phyloP scores from a whole-genome alignment of 2,329 filamentous ascomycete genomes.

The Arachnomyces sp. region DNA sequence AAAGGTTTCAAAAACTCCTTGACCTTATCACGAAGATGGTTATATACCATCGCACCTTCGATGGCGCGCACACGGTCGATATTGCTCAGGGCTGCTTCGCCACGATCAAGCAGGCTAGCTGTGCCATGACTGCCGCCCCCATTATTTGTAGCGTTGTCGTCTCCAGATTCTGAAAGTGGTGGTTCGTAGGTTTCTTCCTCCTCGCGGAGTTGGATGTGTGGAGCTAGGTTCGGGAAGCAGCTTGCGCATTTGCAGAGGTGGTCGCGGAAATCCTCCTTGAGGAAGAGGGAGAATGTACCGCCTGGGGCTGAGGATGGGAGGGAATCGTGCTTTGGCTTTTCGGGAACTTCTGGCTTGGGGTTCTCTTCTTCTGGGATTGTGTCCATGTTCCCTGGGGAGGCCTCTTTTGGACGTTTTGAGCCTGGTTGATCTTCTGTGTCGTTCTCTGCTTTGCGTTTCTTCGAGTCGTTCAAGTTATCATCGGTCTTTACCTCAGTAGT shows the following conservation, averaged over 20 bases:
- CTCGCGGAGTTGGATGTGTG: slow-evolving; percentile 74
- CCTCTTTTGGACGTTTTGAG: background rate
- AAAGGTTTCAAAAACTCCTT: slow-evolving; percentile 91
- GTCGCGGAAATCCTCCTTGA: slow-evolving; percentile 68
- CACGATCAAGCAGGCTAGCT: slow-evolving; percentile 77
- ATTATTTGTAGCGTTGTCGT: slow-evolving; percentile 41
- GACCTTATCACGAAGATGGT: slow-evolving; percentile 90
- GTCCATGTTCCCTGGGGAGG: slow-evolving; percentile 8
- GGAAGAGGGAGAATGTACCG: slow-evolving; percentile 69
- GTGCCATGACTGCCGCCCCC: slow-evolving; percentile 55
- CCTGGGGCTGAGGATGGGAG: slow-evolving; percentile 48
- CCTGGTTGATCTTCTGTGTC: slow-evolving; percentile 27
- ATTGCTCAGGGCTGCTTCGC: slow-evolving; percentile 83
- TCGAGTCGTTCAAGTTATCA: slow-evolving; percentile 27
- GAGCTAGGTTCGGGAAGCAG: slow-evolving; percentile 67
- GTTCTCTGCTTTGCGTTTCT: slow-evolving; percentile 59
- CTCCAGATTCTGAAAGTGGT: slow-evolving; percentile 62
- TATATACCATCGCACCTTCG: slow-evolving; percentile 96
- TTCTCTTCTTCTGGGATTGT: slow-evolving; percentile 30
- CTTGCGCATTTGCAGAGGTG: slow-evolving; percentile 70
- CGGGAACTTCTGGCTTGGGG: slow-evolving; percentile 34
- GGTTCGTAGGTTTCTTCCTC: slow-evolving; percentile 94
- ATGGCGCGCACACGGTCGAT: slow-evolving; percentile 90
- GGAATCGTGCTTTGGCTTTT: slow-evolving; percentile 52
- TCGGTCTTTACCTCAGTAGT: slow-evolving; percentile 10